Conservation (phyloP, 2,329 filamentous ascomycete species). For the Xylaria arbuscula region DNA sequence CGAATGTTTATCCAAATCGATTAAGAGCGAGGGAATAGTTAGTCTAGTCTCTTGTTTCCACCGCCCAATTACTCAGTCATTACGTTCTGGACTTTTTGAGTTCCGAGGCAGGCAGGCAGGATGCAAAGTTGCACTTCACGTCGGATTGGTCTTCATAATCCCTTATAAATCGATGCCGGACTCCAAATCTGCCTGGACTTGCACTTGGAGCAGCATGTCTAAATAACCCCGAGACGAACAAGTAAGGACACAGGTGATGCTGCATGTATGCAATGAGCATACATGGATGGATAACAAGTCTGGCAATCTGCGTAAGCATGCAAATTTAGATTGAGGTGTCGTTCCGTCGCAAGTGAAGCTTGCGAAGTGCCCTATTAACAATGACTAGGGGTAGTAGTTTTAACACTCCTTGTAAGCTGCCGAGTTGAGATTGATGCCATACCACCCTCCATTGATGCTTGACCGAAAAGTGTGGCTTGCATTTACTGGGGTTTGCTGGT, state of each 20-base stretch:
- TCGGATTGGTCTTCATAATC: background rate
- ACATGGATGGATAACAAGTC: background rate
- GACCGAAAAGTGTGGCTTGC: slow-evolving; percentile 1
- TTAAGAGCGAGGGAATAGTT: too few relatives aligned
- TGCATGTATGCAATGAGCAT: slow-evolving; percentile 4
- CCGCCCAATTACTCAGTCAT: background rate
- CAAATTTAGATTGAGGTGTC: background rate
- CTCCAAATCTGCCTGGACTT: slow-evolving; percentile 11
- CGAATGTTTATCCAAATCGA: too few relatives aligned
- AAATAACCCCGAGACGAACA: background rate
- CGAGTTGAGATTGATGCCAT: slow-evolving; percentile 6
- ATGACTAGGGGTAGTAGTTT: background rate
- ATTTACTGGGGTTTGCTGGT: background rate
- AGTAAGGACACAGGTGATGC: slow-evolving; percentile 1
- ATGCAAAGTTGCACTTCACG: slow-evolving; percentile 12
- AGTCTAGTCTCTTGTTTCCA: too few relatives aligned
- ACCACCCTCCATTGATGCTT: background rate
- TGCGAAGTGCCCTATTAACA: slow-evolving; percentile 3
- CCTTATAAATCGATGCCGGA: background rate
- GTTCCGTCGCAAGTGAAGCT: background rate
- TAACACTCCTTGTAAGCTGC: slow-evolving; percentile 6
- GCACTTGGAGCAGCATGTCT: slow-evolving; percentile 2
- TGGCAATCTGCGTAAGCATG: slow-evolving; percentile 23
- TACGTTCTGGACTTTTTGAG: background rate
- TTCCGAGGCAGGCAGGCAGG: background rate